Conservation (phyloP, 176 grass and related monocot genomes). For the Saccharum spontaneum region DNA sequence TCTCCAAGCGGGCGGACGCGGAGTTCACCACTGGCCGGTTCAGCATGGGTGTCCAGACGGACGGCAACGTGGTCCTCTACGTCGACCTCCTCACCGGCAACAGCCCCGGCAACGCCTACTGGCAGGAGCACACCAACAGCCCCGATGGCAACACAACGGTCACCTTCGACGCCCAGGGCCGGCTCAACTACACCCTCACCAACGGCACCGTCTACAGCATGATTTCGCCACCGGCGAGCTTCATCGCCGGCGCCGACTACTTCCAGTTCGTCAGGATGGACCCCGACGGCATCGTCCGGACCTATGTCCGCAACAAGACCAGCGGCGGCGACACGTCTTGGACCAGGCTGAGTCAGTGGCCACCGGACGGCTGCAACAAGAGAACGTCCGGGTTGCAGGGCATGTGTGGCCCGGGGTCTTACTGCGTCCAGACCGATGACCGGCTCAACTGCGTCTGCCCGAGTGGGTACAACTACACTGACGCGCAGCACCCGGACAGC, state of each 20-base stretch:
- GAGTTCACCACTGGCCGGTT: conserved; percentile 42
- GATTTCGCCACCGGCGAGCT: neutral
- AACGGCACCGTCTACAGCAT: neutral
- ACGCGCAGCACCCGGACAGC: neutral
- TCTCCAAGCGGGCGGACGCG: conserved; percentile 26
- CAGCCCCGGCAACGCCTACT: conserved; percentile 23
- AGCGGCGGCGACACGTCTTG: too few relatives aligned
- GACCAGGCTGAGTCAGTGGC: too few relatives aligned
- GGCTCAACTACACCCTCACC: conserved; percentile 10
- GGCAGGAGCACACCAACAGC: neutral
- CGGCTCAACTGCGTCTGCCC: conserved; percentile 32
- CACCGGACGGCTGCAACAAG: too few relatives aligned
- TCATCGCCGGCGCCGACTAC: too few relatives aligned
- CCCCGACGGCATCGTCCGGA: too few relatives aligned
- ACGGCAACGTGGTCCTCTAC: conserved; percentile 47
- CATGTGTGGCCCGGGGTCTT: too few relatives aligned
- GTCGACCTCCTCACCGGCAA: neutral
- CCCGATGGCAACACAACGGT: conserved; percentile 16
- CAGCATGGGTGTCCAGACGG: conserved; percentile 34
- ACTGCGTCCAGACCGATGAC: too few relatives aligned
- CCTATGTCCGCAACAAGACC: too few relatives aligned
- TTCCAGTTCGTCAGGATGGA: too few relatives aligned
- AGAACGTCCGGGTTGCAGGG: too few relatives aligned
- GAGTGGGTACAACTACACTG: neutral
- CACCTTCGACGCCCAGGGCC: neutral